phyloP scores from a whole-genome alignment of 352 stramenopile genomes.

The Globisporangium uncinulatum region DNA sequence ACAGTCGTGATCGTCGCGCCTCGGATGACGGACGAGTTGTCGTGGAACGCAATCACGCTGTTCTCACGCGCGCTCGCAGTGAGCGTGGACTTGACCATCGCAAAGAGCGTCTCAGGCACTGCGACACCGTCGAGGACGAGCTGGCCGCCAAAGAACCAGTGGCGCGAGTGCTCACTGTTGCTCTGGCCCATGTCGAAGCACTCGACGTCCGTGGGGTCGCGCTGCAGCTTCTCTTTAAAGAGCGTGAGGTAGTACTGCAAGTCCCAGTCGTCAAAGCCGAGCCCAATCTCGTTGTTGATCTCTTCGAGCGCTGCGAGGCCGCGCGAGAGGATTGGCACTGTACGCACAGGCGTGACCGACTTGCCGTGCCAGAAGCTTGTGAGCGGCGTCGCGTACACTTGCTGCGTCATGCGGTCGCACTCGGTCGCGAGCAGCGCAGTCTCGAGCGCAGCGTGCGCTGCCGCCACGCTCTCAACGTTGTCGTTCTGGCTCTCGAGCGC shows the following conservation, averaged over 20 bases:
- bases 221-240: constrained; percentile 95
- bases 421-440: constrained; percentile 57
- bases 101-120: constrained; percentile 96
- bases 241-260: constrained; percentile 98
- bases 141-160: constrained; percentile 99
- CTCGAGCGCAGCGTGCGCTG: constrained; percentile 39
- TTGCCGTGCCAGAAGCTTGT: constrained; percentile 87
- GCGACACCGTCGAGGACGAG: constrained; percentile 97
- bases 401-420: constrained; percentile 98
- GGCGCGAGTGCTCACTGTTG: constrained; percentile 99
- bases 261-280: constrained; percentile 99
- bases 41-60: constrained; percentile 98
- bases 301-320: constrained; percentile 92
- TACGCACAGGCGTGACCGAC: constrained; percentile 78
- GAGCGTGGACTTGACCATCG: constrained; percentile 98
- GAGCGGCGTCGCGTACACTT: constrained; percentile 90
- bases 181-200: constrained; percentile 99
- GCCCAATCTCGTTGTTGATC: constrained; percentile 93
- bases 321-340: constrained; percentile 93
- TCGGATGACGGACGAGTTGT: constrained; percentile 98
- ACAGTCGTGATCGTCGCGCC: constrained; percentile 90
- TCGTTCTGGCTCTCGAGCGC: constrained; percentile 14
- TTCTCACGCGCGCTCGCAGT: constrained; percentile 89
- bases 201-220: constrained; percentile 99
- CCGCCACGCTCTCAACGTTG: constrained; percentile 17